Conservation (phyloP, 345 rosid species). For the Camelina hispida region DNA sequence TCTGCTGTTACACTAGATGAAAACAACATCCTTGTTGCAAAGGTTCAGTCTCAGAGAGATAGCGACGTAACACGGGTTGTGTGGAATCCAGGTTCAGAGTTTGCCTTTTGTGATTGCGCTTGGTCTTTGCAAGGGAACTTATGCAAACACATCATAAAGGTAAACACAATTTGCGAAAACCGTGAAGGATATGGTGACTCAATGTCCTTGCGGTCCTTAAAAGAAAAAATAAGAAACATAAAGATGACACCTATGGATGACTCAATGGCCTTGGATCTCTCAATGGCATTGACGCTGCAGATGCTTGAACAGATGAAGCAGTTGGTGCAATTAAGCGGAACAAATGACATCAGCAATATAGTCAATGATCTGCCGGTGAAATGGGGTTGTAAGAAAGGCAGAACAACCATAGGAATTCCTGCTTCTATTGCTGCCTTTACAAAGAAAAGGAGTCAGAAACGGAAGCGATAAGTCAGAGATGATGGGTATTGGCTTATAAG, state of each 20-base stretch:
- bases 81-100: slow-evolving; percentile 98
- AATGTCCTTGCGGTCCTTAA: slow-evolving; percentile 72
- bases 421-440: slow-evolving; percentile 53
- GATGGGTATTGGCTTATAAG: no score
- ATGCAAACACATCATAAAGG: slow-evolving; percentile 95
- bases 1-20: slow-evolving; percentile 69
- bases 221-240: slow-evolving; percentile 55
- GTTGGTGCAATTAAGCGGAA: slow-evolving; percentile 62
- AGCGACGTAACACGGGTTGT: slow-evolving; percentile 54
- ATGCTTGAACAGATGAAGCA: slow-evolving; percentile 83
- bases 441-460: slow-evolving; percentile 38
- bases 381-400: slow-evolving; percentile 81
- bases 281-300: slow-evolving; percentile 77
- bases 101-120: slow-evolving; percentile 83
- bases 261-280: slow-evolving; percentile 68
- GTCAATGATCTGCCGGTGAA: slow-evolving; percentile 68
- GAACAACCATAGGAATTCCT: slow-evolving; percentile 79
- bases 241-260: slow-evolving; percentile 79
- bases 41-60: slow-evolving; percentile 75
- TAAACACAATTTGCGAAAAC: slow-evolving; percentile 66
- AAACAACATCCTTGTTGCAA: slow-evolving; percentile 57
- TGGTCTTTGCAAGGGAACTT: slow-evolving; percentile 96
- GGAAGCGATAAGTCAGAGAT: slow-evolving; percentile 41
- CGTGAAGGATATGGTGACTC: slow-evolving; percentile 51
- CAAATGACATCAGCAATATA: slow-evolving; percentile 61